A percentile compares a stretch with the other conserved stretches of the same genome.
Conservation (phyloP, 495 filamentous ascomycete species). For the Penicillium soppii region DNA sequence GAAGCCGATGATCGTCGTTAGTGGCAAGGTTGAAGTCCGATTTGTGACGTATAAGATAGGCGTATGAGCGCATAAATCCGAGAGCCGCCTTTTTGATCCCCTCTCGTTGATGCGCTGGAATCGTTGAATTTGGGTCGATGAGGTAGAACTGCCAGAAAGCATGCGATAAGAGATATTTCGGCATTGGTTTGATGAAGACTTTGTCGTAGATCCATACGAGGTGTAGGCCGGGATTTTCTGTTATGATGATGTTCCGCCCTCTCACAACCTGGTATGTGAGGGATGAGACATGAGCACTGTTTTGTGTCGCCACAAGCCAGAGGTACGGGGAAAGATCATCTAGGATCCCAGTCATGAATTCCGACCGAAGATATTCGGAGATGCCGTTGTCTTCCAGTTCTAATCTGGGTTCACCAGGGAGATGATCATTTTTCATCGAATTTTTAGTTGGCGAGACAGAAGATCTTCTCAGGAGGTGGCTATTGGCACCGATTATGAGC, state of each 20-base stretch:
- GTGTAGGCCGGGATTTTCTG: conserved; percentile 52
- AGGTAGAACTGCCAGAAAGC: conserved; percentile 4
- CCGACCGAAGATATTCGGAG: not conserved
- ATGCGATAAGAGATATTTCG: conserved; percentile 2
- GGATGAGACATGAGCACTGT: conserved; percentile 26
- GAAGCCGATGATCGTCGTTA: not conserved
- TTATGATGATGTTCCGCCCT: conserved; percentile 43
- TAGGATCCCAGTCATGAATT: not conserved
- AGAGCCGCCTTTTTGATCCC: conserved; percentile 6
- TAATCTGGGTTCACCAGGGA: not conserved
- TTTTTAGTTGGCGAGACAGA: too few species aligned
- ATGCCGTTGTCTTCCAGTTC: not conserved
- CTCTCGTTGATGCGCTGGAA: not conserved
- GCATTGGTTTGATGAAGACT: conserved; percentile 10
- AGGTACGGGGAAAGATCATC: conserved; percentile 7
- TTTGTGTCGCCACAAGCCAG: conserved; percentile 33
- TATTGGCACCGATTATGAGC: too few species aligned
- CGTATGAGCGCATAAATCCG: conserved; percentile 12
- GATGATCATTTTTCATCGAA: not conserved
- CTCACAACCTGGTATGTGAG: conserved; percentile 42
- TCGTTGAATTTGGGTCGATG: not conserved
- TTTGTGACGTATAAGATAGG: conserved; percentile 8
- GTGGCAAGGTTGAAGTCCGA: conserved; percentile 7
- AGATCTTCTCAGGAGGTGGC: too few species aligned
- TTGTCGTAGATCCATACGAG: conserved; percentile 53